Evolutionary conservation across 1,139 yeast genomes (phyloP), one percentile per base, ranked within the genome.

Genomic region (Kluyveromyces sp.): DNA sequence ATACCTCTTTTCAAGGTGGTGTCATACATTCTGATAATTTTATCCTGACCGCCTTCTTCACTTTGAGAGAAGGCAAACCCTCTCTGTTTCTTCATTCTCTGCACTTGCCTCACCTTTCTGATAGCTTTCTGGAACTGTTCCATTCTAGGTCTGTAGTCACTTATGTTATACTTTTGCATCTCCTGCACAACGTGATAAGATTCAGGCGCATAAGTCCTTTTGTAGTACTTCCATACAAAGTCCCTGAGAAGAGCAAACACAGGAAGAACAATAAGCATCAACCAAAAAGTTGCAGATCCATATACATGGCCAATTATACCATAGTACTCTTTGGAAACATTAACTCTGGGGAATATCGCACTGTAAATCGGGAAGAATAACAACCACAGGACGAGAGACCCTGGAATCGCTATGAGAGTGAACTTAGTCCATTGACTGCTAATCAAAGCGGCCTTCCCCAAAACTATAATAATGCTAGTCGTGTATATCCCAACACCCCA

Each of bases 1-100:
- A 63, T 65, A 18, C 80, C 80, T 56, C 80, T 67, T 29, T 69
- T 63, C 50, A 71, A 71, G 1, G 97, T 89, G 2, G 97, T 92
- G 64, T 94, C 98, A 57, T 94, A 94, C 68, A 94, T 86, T 57
- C 98, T 77, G 42, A 94, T 83, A 51, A 94, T 78, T 60, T 82
- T 80, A 51, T 87, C 95, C 65, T 92, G 97, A 40, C 95, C 95
- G 56, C 80, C 83, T 55, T 85, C 94, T 54, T 88, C 96, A 42
- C 86, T 92, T 65, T 92, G 98, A 3, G 97, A 88, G 58, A 92
- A 94, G 1, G 99, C 99, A 73, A 87, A 94, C 16, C 98, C 98
- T 66, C 98, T 82, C 68, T 92, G 98, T 60, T 92, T 94, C 61
- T 94, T 86, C 83, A 92, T 89, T 65, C 99, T 77, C 65, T 92